phyloP scores from a whole-genome alignment of 768 basidiomycete genomes.

The Kwoniella europaea region DNA sequence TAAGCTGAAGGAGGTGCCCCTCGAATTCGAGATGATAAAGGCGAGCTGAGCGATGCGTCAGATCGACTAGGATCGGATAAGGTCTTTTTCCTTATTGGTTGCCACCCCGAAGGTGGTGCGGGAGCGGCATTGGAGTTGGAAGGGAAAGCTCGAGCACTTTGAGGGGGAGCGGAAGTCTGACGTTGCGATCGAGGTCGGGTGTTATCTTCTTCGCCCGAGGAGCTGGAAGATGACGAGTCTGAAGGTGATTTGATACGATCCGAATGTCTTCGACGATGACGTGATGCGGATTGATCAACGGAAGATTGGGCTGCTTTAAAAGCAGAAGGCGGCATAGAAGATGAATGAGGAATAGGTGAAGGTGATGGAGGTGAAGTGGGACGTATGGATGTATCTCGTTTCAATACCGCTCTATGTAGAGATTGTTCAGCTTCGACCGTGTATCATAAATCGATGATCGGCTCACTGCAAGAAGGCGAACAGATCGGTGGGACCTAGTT shows the following conservation, averaged over 20 bases:
- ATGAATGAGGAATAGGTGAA: constrained; percentile 28
- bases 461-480: constrained; percentile 48
- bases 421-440: not conserved
- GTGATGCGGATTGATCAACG: constrained; percentile 22
- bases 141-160: constrained; percentile 26
- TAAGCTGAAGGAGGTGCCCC: constrained; percentile 43
- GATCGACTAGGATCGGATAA: constrained; percentile 29
- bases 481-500: constrained; percentile 35
- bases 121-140: constrained; percentile 14
- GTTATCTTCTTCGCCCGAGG: constrained; percentile 29
- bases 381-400: not conserved
- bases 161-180: constrained; percentile 34
- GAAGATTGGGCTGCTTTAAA: constrained; percentile 37
- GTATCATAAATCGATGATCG: not conserved
- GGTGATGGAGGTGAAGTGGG: constrained; percentile 32
- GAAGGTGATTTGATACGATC: constrained; percentile 45
- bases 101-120: constrained; percentile 22
- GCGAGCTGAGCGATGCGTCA: constrained; percentile 28
- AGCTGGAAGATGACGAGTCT: constrained; percentile 37
- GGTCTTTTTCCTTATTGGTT: constrained; percentile 31
- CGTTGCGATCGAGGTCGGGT: constrained; percentile 6
- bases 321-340: constrained; percentile 39
- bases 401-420: constrained; percentile 5
- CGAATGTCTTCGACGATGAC: constrained; percentile 34
- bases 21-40: constrained; percentile 34